Conservation (phyloP, 129 eudicot species). For the Artemisia argyi region DNA sequence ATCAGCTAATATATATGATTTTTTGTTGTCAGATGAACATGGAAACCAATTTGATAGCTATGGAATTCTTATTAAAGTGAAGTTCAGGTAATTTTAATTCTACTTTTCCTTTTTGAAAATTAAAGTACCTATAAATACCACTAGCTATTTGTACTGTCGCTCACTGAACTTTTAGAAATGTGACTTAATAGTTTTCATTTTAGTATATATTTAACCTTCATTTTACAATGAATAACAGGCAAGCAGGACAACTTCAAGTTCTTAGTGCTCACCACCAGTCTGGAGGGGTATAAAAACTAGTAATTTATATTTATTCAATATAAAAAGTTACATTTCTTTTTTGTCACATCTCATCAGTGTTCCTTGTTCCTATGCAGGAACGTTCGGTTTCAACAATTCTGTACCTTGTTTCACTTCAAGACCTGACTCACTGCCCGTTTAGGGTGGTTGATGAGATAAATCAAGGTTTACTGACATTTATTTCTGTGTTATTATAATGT, state of each 20-base stretch:
- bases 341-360: constrained; percentile 21
- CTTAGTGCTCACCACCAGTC: constrained; percentile 98
- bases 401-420: constrained; percentile 96
- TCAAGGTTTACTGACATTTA: constrained; percentile 56
- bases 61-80: constrained; percentile 92
- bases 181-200: neutral
- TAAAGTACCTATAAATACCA: no score
- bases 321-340: neutral
- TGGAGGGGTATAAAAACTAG: constrained; percentile 75
- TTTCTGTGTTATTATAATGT: constrained; percentile 6
- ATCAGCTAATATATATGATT: constrained; percentile 22
- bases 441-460: constrained; percentile 98
- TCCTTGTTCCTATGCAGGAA: constrained; percentile 52
- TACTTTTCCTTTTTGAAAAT: neutral
- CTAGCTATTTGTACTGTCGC: neutral
- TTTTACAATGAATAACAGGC: constrained; percentile 50
- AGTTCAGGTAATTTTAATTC: constrained; percentile 72
- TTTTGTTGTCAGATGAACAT: constrained; percentile 64
- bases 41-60: constrained; percentile 77
- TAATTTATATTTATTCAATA: neutral
- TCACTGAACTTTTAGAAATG: neutral
- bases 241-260: constrained; percentile 85
- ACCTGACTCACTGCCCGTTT: constrained; percentile 94
- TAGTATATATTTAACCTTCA: neutral
- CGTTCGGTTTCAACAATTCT: constrained; percentile 98